Evolutionary conservation across 257 asterid species (phyloP).

Genomic region (Penstemon newberryi): DNA sequence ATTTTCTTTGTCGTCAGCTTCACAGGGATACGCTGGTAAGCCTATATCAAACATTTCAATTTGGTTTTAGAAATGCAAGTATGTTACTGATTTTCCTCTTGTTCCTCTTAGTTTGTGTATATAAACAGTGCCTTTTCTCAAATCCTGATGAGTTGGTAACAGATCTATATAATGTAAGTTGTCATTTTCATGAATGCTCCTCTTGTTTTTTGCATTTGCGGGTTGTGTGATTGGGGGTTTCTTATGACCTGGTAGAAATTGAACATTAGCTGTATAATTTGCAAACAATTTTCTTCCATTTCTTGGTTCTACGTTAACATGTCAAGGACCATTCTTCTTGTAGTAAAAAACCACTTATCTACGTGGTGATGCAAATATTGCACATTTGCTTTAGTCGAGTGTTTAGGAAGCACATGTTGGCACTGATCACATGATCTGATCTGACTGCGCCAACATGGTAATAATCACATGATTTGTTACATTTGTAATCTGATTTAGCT

Average conservation of each 20-base stretch:
- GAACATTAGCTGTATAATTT: conserved; percentile 10
- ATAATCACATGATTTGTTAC: conserved; percentile 9
- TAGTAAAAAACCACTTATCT: conserved; percentile 15
- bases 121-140: conserved; percentile 95
- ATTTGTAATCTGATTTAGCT: neutral
- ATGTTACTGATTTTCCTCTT: conserved; percentile 26
- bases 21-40: conserved; percentile 86
- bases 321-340: neutral
- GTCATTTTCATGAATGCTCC: conserved; percentile 15
- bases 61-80: conserved; percentile 7
- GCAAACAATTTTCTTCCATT: neutral
- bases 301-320: conserved; percentile 3
- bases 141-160: conserved; percentile 83
- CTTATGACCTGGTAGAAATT: conserved; percentile 4
- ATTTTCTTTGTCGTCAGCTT: conserved; percentile 93
- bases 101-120: conserved; percentile 70
- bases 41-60: conserved; percentile 2
- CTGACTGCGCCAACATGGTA: neutral
- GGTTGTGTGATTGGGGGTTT: neutral
- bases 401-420: conserved; percentile 2
- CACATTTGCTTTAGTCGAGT: conserved; percentile 7
- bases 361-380: conserved; percentile 17
- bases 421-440: conserved; percentile 2
- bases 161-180: conserved; percentile 81
- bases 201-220: conserved; percentile 6